Evolutionary conservation across 2,329 filamentous ascomycete genomes (phyloP), one percentile per base, ranked within the genome.

Genomic region (Botryotinia calthae): DNA sequence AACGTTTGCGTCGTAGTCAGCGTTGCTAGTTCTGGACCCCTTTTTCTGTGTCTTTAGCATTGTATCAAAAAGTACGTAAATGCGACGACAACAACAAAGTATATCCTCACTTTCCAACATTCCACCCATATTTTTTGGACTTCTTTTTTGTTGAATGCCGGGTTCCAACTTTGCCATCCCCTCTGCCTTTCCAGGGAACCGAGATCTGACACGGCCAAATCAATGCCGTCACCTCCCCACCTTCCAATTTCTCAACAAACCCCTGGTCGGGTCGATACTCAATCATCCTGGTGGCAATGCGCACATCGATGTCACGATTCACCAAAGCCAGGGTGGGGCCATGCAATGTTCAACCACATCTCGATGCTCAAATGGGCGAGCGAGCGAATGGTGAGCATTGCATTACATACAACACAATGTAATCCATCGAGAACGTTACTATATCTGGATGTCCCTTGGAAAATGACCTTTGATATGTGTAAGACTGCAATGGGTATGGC

Each of bases 81-180:
- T 31, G n/a, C 51, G 25, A 56, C n/a, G n/a, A 56, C 51, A 7
- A 56, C 3, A 28, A 18, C 2, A 22, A 42, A 44, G 37, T 68
- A 68, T 68, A 68, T 68, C 65, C 51, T 68, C 65, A 42, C 42
- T 42, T 68, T 42, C 16, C 48, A 28, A 58, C 12, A 25, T 64
- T 22, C 3, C 37, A 10, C 7, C 34, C 0, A 6, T 28, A 28
- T 14, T 22, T 44, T 31, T 18, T 2, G 3, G 12, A 12, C 4
- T 44, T 31, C 20, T 18, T 42, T 28, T 18, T 62, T 4, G 14
- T 63, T 63, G 22, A 42, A 68, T 25, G 10, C 34, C 16, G 14
- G 51, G 7, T 54, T 28, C 51, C 51, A 28, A 56, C 51, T 56
- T 56, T 56, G 2, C 28, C 63, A 66, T 40, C 25, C 2, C 5